Base-by-base conservation (phyloP, 2,329 filamentous ascomycete species). In the Stagonosporopsis vannaccii region DNA sequence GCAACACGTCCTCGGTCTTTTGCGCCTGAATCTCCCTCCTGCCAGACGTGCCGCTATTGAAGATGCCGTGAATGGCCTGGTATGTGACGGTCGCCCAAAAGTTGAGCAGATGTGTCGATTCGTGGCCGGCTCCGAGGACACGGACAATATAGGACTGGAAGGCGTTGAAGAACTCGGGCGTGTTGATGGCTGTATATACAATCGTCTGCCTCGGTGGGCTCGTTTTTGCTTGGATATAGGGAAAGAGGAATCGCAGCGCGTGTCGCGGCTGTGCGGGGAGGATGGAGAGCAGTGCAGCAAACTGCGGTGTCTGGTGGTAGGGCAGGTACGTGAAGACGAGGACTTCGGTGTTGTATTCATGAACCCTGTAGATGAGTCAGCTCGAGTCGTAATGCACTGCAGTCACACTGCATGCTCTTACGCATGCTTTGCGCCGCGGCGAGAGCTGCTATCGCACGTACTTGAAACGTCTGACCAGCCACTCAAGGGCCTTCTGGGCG, bases 21-120 rank as follows among this genome's bases (percentile, higher is more conserved):
- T 95, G 89, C 65, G 85, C 84, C 75, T 96, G 90, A 4, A 96
- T 83, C 58, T 87, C 86, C 62, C 84, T 84, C 62, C 92, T 84
- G 49, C 93, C 93, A 1, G 92, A 93, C 63, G 86, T 87, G 59
- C 87, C 84, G 51, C 84, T 85, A 68, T 96, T 91, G 55, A 98
- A 78, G 81, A 95, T 92, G 26, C 87, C 89, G 60, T 91, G 90
- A 56, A 96, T 84, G 11, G 93, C 88, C 76, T 99, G 93, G 0
- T 92, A 91, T 74, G 90, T 88, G 47, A 97, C 82, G 41, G 92
- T 90, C 4, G 90, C 92, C 94, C 95, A 99, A 73, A 99, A 97
- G 0, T 91, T 89, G 51, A 97, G 79, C 56, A 97, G 79, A 1
- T 87, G 86, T 35, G 91, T 86, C 66, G 95, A 90, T 50, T 94